phyloP scores from a whole-genome alignment of 2,329 filamentous ascomycete species.

The Colletotrichum navitas region DNA sequence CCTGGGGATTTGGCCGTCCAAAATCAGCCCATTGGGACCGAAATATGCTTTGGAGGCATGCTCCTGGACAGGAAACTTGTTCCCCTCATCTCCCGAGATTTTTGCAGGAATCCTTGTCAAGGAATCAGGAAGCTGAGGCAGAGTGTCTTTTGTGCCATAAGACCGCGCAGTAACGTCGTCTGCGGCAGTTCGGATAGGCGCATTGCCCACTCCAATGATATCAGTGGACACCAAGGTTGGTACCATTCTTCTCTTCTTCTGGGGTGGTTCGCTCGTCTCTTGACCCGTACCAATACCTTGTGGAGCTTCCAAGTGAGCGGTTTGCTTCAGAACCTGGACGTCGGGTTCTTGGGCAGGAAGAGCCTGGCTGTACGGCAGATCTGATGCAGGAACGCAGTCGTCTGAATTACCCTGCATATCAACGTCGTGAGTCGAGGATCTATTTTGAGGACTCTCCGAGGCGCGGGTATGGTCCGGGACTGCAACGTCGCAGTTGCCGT shows the following conservation, averaged over 20 bases:
- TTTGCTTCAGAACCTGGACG: neutral
- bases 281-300: neutral
- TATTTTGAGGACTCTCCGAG: neutral
- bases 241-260: constrained; percentile 49
- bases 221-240: constrained; percentile 44
- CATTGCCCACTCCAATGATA: constrained; percentile 40
- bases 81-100: neutral
- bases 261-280: constrained; percentile 37
- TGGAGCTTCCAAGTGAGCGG: no score
- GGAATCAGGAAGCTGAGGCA: neutral
- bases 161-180: constrained; percentile 24
- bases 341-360: neutral
- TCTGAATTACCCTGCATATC: constrained; percentile 28
- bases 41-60: constrained; percentile 50
- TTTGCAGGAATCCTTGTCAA: neutral
- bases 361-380: neutral
- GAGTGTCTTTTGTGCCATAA: neutral
- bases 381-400: neutral
- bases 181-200: constrained; percentile 22
- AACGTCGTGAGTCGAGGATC: neutral
- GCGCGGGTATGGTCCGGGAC: neutral
- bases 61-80: constrained; percentile 42
- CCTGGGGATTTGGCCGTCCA: constrained; percentile 26
- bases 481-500: neutral
- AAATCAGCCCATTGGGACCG: constrained; percentile 49